A percentile compares a stretch with the other conserved stretches of the same genome.
Evolutionary conservation across 129 eudicot genomes (phyloP).

Genomic region (Artemisia annua): DNA sequence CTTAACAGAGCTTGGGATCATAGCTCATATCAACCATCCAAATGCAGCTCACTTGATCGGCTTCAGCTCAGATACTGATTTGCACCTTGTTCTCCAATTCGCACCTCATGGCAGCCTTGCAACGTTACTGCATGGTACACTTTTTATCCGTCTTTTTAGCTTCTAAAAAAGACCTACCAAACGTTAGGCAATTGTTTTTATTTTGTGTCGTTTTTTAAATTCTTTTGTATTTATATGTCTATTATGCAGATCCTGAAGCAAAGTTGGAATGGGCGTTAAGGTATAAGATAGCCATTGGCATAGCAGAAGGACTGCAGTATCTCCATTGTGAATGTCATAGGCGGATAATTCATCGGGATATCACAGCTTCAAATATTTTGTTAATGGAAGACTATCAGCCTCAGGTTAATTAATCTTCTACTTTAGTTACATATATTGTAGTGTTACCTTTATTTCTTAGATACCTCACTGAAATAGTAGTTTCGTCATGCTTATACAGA

Average conservation of each 20-base stretch:
- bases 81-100: slow-evolving; percentile 83
- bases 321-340: slow-evolving; percentile 85
- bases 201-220: neutral
- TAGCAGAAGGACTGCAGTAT: slow-evolving; percentile 89
- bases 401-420: slow-evolving; percentile 44
- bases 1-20: slow-evolving; percentile 90
- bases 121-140: slow-evolving; percentile 57
- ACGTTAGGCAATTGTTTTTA: neutral
- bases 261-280: slow-evolving; percentile 64
- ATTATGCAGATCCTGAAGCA: slow-evolving; percentile 33
- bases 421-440: neutral
- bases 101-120: slow-evolving; percentile 89
- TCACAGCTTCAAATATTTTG: slow-evolving; percentile 90
- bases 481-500: slow-evolving; percentile 44
- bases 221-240: too few species aligned
- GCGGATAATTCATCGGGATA: slow-evolving; percentile 90
- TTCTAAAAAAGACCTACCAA: too few species aligned
- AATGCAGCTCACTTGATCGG: slow-evolving; percentile 80
- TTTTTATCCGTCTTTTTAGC: neutral
- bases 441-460: neutral
- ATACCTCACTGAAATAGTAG: neutral
- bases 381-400: slow-evolving; percentile 80
- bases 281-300: slow-evolving; percentile 74
- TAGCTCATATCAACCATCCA: slow-evolving; percentile 93
- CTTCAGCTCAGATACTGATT: slow-evolving; percentile 66